phyloP scores from a whole-genome alignment of 108 stramenopile genomes.

The Fragilariopsis cylindrus region DNA sequence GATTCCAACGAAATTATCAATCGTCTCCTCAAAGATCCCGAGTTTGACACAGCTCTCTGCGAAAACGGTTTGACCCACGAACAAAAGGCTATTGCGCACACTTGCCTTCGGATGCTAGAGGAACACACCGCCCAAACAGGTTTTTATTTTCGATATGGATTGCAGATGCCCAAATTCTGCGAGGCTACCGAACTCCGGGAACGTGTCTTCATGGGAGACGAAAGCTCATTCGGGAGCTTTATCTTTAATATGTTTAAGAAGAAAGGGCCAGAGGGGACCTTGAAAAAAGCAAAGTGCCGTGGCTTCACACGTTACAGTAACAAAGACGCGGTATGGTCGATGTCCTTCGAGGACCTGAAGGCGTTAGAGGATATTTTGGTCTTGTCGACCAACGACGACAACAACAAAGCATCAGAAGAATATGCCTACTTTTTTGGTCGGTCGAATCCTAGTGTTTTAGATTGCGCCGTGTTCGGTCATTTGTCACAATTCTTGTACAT shows the following conservation, averaged over 20 bases:
- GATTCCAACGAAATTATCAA: slow-evolving; percentile 25
- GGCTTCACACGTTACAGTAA: slow-evolving; percentile 20
- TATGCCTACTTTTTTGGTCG: slow-evolving; percentile 21
- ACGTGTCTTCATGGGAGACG: slow-evolving; percentile 8
- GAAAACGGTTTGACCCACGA: not conserved
- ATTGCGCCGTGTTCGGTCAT: slow-evolving; percentile 28
- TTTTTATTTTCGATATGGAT: slow-evolving; percentile 24
- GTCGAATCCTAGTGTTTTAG: slow-evolving; percentile 1
- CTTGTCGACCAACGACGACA: not conserved
- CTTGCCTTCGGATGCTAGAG: slow-evolving; percentile 21
- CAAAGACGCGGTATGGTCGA: slow-evolving; percentile 20
- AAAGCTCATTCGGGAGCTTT: not conserved
- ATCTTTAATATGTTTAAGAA: not conserved
- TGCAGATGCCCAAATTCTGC: slow-evolving; percentile 18
- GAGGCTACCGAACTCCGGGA: not conserved
- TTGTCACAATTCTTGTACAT: slow-evolving; percentile 20
- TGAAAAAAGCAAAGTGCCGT: slow-evolving; percentile 4
- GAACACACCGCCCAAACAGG: slow-evolving; percentile 24
- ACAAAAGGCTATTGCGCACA: slow-evolving; percentile 19
- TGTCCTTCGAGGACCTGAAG: slow-evolving; percentile 20
- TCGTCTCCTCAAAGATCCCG: slow-evolving; percentile 11
- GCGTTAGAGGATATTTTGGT: slow-evolving; percentile 17
- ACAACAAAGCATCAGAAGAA: not conserved
- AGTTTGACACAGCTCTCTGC: not conserved
- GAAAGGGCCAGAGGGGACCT: not conserved